Base-by-base conservation (phyloP, 2,329 filamentous ascomycete genomes). In the Monosporascus sp. region DNA sequence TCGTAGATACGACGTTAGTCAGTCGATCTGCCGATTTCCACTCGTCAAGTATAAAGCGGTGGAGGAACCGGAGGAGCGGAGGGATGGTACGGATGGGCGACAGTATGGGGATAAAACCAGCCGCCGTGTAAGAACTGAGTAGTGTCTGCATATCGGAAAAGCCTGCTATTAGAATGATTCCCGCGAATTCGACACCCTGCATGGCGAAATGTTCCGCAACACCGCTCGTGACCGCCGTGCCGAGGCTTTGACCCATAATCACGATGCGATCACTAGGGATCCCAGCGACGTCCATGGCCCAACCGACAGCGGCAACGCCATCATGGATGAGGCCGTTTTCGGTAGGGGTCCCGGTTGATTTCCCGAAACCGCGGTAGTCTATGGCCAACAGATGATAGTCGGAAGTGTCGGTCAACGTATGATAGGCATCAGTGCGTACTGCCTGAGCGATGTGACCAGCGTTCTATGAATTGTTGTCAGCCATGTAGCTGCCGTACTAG, bases 281-380 rank as follows among this genome's bases (percentile, higher is more conserved):
- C 0, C 81, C 74, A 16, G 85, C 83, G 1, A 80, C 74, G 20
- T 82, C 73, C 38, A 91, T 77, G 9, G 88, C 83, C 74, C 88
- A 95, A 56, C 91, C 80, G 3, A 95, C 76, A 3, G 90, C 73
- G 0, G 90, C 78, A 3, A 87, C 76, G 17, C 86, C 90, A 66
- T 97, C 93, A 5, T 82, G 83, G 52, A 96, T 89, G 7, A 97
- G 73, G 0, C 93, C 93, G 37, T 80, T 73, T 72, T 97, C 93
- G 0, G 85, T 87, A 0, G 93, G 93, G 4, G 72, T 74, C n/a
- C 93, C 91, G 0, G 86, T 90, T 8, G 89, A 94, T 40, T 83
- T 79, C 1, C 91, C 92, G 62, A 90, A 97, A 7, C 92, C 92
- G 19, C 92, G 87, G 71, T 97, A 97, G 75, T 96, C 91, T 63